Evolutionary conservation across 2,329 filamentous ascomycete species (phyloP), one percentile per base, ranked within the genome.

Genomic region (Geosmithia morbida): DNA sequence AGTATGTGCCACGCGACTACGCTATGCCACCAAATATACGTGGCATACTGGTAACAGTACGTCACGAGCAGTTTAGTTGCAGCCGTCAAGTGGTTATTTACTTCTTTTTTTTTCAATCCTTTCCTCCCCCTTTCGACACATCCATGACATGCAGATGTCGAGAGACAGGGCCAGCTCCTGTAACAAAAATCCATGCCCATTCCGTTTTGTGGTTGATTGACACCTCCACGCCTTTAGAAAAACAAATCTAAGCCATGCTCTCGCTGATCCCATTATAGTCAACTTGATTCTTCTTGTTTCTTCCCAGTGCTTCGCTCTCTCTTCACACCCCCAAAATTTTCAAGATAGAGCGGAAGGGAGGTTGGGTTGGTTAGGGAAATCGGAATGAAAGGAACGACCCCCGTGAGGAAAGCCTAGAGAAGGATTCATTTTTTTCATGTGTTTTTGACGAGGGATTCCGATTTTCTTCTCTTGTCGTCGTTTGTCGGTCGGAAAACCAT

Each of bases 81-180:
- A 26, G 41, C n/a, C 41, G 10, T 42, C 41, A 42, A 60, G 56
- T 5, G 4, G 22, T 26, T 26, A 4, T 26, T 4, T 61, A 54
- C 60, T 54, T 61, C 60, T 63, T 61, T 58, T n/a, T n/a, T n/a
- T n/a, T n/a, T n/a, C n/a, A n/a, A 60, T 66, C 61, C 61, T 29
- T 40, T 61, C 57, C 61, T 63, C 69, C 68, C 33, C 67, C 67
- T 63, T 67, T 63, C 65, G 63, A 65, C 67, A 26, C 61, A 57
- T 63, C 60, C 68, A 61, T 67, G 64, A 66, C 61, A 68, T 69
- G 67, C 61, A 69, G 62, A 59, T 63, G 62, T 60, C 56, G 56
- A 63, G 58, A 63, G 59, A 58, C 59, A 57, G 56, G 59, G 58
- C 56, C 22, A 33, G 3, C 13, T 37, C 33, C 22, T 26, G 8